A percentile compares a stretch with the other conserved stretches of the same genome.
Conservation (phyloP, 805 yeast species). For the Candida krabiensis region DNA sequence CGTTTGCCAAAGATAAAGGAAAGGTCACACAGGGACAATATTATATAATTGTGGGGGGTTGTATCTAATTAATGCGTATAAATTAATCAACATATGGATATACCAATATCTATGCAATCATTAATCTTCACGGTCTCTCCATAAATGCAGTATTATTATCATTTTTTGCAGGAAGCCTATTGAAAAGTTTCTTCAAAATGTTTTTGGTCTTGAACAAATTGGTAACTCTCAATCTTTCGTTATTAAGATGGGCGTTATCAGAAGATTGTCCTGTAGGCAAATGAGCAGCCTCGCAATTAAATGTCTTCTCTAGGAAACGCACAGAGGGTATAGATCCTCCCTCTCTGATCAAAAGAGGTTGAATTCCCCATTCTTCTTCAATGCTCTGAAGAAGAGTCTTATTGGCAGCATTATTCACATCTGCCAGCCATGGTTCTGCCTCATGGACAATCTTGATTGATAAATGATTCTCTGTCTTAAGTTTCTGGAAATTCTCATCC, state of each 20-base stretch:
- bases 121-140: too few species aligned
- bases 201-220: constrained; percentile 74
- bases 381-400: constrained; percentile 63
- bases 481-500: constrained; percentile 42
- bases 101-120: too few species aligned
- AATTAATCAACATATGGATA: too few species aligned
- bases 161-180: constrained; percentile 36
- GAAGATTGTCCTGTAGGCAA: constrained; percentile 95
- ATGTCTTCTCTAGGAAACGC: constrained; percentile 76
- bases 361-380: constrained; percentile 68
- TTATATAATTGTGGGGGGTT: too few species aligned
- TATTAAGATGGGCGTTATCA: constrained; percentile 89
- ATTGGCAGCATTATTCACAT: constrained; percentile 74
- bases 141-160: not conserved
- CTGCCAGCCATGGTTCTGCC: constrained; percentile 97
- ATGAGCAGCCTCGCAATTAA: constrained; percentile 89
- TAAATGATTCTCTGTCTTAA: constrained; percentile 63
- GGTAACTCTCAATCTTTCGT: constrained; percentile 78
- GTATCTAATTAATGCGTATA: too few species aligned
- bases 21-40: too few species aligned
- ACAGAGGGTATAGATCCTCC: constrained; percentile 97
- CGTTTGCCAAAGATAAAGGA: too few species aligned
- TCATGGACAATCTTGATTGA: constrained; percentile 67
- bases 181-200: constrained; percentile 56
- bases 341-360: constrained; percentile 86